Evolutionary conservation across 305 asterid genomes (phyloP), one percentile per base, ranked within the genome.

Genomic region (Fraxinus greggii): DNA sequence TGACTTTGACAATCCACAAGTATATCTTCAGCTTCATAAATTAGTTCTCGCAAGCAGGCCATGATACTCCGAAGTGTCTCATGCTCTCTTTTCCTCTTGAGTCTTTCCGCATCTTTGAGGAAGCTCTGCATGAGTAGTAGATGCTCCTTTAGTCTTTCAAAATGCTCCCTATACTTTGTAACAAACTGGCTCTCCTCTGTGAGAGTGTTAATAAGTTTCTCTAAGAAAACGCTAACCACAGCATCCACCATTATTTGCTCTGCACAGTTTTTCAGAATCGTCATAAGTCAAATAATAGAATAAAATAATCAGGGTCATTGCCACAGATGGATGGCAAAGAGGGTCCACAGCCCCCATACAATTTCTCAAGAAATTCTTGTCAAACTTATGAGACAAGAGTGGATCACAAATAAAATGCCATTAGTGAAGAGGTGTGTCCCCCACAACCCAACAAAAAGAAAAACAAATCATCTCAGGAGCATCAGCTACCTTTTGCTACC

Each of bases 81-180:
- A 48, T 78, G 10, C 21, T 15, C 23, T 15, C 59, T 63, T 86
- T 83, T 86, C 82, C 87, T 81, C 85, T 86, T 86, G 36, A 78
- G 82, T 83, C 87, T 83, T 45, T 86, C 89, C 5, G 84, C 89
- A 69, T 86, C 87, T 69, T 83, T 83, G 6, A 86, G 84, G 75
- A 86, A 86, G 80, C 84, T 81, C 79, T 86, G 81, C 89, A 86
- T 86, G 45, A 86, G 84, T 32, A 86, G 38, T n/a, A 86, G 61
- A 75, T 84, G 82, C 12, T 75, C 72, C 83, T 83, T 86, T 33
- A 86, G 45, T 32, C 56, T 83, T 67, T 72, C 87, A 33, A 83
- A 81, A 35, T 83, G 84, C 72, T 78, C 84, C 48, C 76, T 38
- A n/a, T 70, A 76, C 17, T 86, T 80, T 67, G 78, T 83, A 19